phyloP scores from a whole-genome alignment of 2,329 filamentous ascomycete genomes.

The Thelonectria olida region DNA sequence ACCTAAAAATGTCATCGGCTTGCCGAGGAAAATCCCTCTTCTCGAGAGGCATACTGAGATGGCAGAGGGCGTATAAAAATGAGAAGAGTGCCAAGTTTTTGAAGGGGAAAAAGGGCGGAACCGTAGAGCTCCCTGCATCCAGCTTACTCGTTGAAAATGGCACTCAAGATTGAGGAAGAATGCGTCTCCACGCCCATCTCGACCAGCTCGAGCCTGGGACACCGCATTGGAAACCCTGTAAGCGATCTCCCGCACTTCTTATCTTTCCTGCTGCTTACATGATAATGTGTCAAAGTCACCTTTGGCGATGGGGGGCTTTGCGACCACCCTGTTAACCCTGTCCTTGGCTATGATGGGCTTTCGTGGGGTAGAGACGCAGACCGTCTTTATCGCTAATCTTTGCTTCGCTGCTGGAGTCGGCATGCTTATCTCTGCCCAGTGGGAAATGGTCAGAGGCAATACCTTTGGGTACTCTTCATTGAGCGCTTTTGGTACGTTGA shows the following conservation, averaged over 20 bases:
- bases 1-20: not conserved
- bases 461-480: constrained; percentile 63
- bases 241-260: not conserved
- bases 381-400: constrained; percentile 64
- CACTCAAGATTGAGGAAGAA: constrained; percentile 3
- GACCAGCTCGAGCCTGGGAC: not conserved
- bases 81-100: not conserved
- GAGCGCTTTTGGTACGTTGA: constrained; percentile 57
- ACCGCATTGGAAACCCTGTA: constrained; percentile 17
- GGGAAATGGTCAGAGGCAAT: constrained; percentile 63
- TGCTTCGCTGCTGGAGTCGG: constrained; percentile 61
- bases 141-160: not conserved
- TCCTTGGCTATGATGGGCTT: constrained; percentile 65
- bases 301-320: constrained; percentile 45
- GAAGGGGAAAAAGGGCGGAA: not conserved
- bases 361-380: constrained; percentile 58
- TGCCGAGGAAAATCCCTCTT: not conserved
- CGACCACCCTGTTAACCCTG: constrained; percentile 63
- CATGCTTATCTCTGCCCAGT: constrained; percentile 63
- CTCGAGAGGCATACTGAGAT: not conserved
- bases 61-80: not conserved
- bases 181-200: not conserved
- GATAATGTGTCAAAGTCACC: constrained; percentile 10
- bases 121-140: not conserved
- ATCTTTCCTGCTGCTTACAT: not conserved